These are phyloP conservation scores for Podila minutissima DNA, from an alignment of 192 early-diverging fungal genomes.

Conservation along the genomic window DNA sequence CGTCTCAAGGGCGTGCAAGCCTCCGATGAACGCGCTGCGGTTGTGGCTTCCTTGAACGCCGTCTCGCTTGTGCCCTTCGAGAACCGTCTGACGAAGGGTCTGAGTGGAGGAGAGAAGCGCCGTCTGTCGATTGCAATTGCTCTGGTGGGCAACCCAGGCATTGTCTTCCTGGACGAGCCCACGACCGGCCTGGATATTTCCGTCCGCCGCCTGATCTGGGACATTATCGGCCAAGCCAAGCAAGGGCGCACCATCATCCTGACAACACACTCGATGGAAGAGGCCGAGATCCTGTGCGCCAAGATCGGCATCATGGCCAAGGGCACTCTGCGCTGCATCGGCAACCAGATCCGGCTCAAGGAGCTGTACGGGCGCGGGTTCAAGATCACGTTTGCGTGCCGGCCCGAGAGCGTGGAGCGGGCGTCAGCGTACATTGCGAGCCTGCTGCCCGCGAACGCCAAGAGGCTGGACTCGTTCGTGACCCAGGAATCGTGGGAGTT, in stretches of 20 bases:
- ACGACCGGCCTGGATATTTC: slow-evolving; percentile 83
- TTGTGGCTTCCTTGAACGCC: slow-evolving; percentile 53
- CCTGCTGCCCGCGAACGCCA: slow-evolving; percentile 61
- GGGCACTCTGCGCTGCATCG: slow-evolving; percentile 74
- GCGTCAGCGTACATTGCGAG: slow-evolving; percentile 57
- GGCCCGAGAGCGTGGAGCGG: slow-evolving; percentile 53
- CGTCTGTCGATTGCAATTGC: slow-evolving; percentile 80
- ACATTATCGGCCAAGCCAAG: slow-evolving; percentile 67
- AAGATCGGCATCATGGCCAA: slow-evolving; percentile 83
- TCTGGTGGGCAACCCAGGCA: slow-evolving; percentile 70
- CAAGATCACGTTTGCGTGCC: slow-evolving; percentile 66
- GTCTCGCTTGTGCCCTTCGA: slow-evolving; percentile 67
- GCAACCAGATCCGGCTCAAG: slow-evolving; percentile 67
- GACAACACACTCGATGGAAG: slow-evolving; percentile 84
- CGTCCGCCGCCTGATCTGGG: slow-evolving; percentile 79
- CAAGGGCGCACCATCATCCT: slow-evolving; percentile 70
- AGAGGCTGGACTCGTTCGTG: slow-evolving; percentile 61
- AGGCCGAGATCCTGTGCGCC: slow-evolving; percentile 79
- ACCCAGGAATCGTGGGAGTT: slow-evolving; percentile 74
- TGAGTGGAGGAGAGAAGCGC: slow-evolving; percentile 83
- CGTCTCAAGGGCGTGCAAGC: slow-evolving; percentile 71
- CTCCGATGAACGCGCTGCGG: slow-evolving; percentile 56
- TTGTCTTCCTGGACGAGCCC: slow-evolving; percentile 85
- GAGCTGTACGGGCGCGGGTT: slow-evolving; percentile 76
- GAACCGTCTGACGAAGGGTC: slow-evolving; percentile 64